Conservation (phyloP, 495 filamentous ascomycete species). For the Daldinia childiae region DNA sequence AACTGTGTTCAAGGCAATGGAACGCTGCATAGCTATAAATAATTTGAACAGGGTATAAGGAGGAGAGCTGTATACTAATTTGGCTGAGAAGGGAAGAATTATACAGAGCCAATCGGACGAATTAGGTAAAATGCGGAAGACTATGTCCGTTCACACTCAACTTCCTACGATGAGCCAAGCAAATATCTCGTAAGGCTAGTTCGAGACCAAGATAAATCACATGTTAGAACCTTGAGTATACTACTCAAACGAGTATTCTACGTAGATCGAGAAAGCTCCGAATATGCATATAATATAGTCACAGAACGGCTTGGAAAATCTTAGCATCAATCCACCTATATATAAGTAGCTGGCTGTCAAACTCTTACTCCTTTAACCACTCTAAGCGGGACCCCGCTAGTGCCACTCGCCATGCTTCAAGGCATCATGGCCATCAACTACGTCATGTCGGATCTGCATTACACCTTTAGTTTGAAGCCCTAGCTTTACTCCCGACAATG, state of each 20-base stretch:
- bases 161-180: slow-evolving; percentile 5
- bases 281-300: slow-evolving; percentile 3
- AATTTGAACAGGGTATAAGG: neutral
- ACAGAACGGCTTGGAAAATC: slow-evolving; percentile 15
- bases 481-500: slow-evolving; percentile 36
- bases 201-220: slow-evolving; percentile 2
- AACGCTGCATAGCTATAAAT: slow-evolving; percentile 21
- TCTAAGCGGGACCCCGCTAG: slow-evolving; percentile 25
- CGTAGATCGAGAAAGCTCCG: neutral
- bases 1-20: slow-evolving; percentile 9
- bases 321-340: slow-evolving; percentile 35
- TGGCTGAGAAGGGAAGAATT: slow-evolving; percentile 25
- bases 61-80: slow-evolving; percentile 2
- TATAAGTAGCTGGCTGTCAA: slow-evolving; percentile 30
- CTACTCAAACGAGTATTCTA: slow-evolving; percentile 4
- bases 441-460: slow-evolving; percentile 35
- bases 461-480: slow-evolving; percentile 32
- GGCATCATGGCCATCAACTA: slow-evolving; percentile 17
- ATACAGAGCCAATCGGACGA: slow-evolving; percentile 14
- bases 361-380: slow-evolving; percentile 26
- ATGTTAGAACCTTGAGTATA: slow-evolving; percentile 3
- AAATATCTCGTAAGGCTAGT: neutral
- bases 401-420: slow-evolving; percentile 17
- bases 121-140: slow-evolving; percentile 42
- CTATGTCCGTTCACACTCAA: slow-evolving; percentile 21